Conservation (phyloP, 495 filamentous ascomycete genomes). For the Aspergillus nanangensis region DNA sequence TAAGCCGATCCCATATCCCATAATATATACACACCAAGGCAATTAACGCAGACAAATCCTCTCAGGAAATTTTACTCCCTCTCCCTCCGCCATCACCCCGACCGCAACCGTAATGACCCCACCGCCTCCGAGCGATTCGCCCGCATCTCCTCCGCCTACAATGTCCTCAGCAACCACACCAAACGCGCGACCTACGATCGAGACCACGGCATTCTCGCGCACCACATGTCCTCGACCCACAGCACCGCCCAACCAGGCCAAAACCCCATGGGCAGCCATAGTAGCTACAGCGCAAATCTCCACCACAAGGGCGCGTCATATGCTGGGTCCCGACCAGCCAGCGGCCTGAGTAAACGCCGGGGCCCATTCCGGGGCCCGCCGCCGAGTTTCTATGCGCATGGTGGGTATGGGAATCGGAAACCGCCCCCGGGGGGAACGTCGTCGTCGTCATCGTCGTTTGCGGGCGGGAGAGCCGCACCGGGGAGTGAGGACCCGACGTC, state of each 20-base stretch:
- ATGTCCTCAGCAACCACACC: conserved; percentile 61
- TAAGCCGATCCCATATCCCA: not conserved
- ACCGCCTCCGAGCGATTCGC: conserved; percentile 74
- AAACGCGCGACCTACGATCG: conserved; percentile 79
- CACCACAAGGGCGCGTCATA: conserved; percentile 40
- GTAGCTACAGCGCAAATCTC: conserved; percentile 25
- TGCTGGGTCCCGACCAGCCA: conserved; percentile 68
- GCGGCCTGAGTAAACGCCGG: conserved; percentile 72
- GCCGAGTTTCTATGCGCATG: conserved; percentile 78
- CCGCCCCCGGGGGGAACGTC: not conserved
- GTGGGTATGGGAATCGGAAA: conserved; percentile 47
- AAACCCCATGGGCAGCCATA: conserved; percentile 43
- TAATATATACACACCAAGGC: not conserved
- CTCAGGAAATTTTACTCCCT: conserved; percentile 77
- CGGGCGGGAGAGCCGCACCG: too few relatives aligned
- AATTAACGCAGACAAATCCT: not conserved
- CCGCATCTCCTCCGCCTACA: conserved; percentile 81
- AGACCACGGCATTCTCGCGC: conserved; percentile 46
- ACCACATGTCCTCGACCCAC: conserved; percentile 23
- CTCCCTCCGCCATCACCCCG: conserved; percentile 90
- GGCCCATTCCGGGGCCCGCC: conserved; percentile 78
- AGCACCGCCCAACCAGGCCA: conserved; percentile 30
- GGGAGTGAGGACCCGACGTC: conserved; percentile 39
- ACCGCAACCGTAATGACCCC: conserved; percentile 77
- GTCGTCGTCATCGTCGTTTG: conserved; percentile 6